Percentiles rank a stretch among this genome's conserved stretches.
These are phyloP conservation scores for Lyophyllum decastes DNA, from an alignment of 768 basidiomycete genomes.

Conservation along the genomic window DNA sequence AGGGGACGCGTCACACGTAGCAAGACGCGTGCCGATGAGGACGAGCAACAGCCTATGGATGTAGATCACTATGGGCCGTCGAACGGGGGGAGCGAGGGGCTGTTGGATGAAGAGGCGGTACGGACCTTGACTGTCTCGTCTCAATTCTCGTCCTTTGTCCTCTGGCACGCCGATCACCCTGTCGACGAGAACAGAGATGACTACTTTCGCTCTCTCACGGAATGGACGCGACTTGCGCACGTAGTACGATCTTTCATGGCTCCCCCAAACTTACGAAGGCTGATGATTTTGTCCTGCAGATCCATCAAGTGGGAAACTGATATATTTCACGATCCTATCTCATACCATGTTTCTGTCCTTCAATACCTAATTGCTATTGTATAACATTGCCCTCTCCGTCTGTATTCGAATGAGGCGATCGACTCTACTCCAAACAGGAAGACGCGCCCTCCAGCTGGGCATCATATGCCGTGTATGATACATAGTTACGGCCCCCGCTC, in stretches of 20 bases:
- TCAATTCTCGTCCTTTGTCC: slow-evolving; percentile 64
- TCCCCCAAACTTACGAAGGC: background rate
- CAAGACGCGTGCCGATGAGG: slow-evolving; percentile 22
- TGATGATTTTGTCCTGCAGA: slow-evolving; percentile 13
- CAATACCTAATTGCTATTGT: background rate
- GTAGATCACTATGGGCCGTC: slow-evolving; percentile 29
- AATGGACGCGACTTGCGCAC: slow-evolving; percentile 68
- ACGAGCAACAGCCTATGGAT: slow-evolving; percentile 25
- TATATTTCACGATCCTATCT: background rate
- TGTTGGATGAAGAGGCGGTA: slow-evolving; percentile 22
- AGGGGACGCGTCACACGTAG: slow-evolving; percentile 29
- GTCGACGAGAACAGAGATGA: slow-evolving; percentile 73
- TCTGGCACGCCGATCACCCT: slow-evolving; percentile 76
- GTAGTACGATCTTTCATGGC: slow-evolving; percentile 45
- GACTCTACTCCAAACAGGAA: too few relatives aligned
- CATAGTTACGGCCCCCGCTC: too few relatives aligned
- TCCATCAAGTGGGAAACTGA: slow-evolving; percentile 15
- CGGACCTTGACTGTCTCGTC: slow-evolving; percentile 48
- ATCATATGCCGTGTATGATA: too few relatives aligned
- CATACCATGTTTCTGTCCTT: background rate
- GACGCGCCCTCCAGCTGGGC: too few relatives aligned
- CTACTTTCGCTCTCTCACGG: slow-evolving; percentile 64
- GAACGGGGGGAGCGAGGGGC: slow-evolving; percentile 25
- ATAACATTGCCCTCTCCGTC: background rate
- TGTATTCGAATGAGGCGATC: too few relatives aligned